phyloP scores from a whole-genome alignment of 192 early-diverging fungal genomes.

The Hyaloraphidium curvatum region DNA sequence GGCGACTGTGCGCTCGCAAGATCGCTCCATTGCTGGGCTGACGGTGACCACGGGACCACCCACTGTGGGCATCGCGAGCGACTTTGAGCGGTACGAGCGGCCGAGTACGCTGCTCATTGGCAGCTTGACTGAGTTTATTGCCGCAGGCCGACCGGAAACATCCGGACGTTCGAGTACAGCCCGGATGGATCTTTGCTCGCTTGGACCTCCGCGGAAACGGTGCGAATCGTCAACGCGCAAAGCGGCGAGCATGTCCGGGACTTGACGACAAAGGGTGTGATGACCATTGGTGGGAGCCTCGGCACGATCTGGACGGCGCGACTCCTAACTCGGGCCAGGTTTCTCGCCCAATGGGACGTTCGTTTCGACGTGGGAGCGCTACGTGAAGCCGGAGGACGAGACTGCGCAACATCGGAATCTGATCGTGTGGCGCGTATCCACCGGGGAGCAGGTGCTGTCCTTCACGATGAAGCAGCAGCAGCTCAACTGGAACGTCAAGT shows the following conservation, averaged over 20 bases:
- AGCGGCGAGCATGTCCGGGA: constrained; percentile 62
- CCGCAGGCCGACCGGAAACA: constrained; percentile 18
- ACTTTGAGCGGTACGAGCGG: neutral
- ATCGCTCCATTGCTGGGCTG: neutral
- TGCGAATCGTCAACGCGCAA: neutral
- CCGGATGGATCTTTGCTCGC: constrained; percentile 4
- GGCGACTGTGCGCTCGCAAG: too few species aligned
- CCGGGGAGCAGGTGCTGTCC: constrained; percentile 40
- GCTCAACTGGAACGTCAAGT: constrained; percentile 60
- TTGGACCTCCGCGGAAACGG: constrained; percentile 11
- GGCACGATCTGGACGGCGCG: too few species aligned
- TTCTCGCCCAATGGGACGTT: constrained; percentile 85
- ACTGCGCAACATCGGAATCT: constrained; percentile 56
- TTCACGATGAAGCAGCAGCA: constrained; percentile 70
- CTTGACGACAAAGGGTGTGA: constrained; percentile 32
- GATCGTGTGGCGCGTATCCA: constrained; percentile 51
- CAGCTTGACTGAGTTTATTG: neutral
- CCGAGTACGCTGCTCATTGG: neutral
- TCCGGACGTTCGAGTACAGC: constrained; percentile 21
- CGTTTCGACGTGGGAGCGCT: constrained; percentile 75
- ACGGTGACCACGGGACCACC: neutral
- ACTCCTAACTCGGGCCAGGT: constrained; percentile 70
- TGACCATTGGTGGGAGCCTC: constrained; percentile 37
- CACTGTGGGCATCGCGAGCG: neutral
- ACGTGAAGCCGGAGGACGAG: constrained; percentile 39